Evolutionary conservation across 2,329 filamentous ascomycete genomes (phyloP).

Genomic region (Plectosphaerella cucumerina): DNA sequence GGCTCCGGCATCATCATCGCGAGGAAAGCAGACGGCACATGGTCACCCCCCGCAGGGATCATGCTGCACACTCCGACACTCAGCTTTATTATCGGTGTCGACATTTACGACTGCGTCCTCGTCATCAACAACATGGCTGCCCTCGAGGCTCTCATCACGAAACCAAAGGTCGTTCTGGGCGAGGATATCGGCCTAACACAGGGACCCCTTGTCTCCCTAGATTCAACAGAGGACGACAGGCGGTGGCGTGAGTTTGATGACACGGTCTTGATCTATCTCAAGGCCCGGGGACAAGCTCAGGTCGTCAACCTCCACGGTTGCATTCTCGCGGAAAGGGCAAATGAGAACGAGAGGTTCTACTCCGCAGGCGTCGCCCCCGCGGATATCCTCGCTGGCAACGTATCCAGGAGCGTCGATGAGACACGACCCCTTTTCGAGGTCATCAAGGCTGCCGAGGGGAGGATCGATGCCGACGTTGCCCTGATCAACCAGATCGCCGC

Average conservation of each 20-base stretch:
- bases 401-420: constrained; percentile 50
- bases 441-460: constrained; percentile 82
- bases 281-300: constrained; percentile 52
- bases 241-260: constrained; percentile 49
- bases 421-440: constrained; percentile 68
- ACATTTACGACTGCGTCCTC: constrained; percentile 93
- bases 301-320: constrained; percentile 52
- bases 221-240: constrained; percentile 45
- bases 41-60: constrained; percentile 89
- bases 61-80: constrained; percentile 85
- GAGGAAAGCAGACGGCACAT: constrained; percentile 78
- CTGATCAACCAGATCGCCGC: constrained; percentile 61
- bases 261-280: constrained; percentile 55
- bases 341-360: constrained; percentile 60
- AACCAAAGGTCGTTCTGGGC: constrained; percentile 73
- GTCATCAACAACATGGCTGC: constrained; percentile 86
- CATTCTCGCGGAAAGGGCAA: constrained; percentile 50
- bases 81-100: constrained; percentile 85
- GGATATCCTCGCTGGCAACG: constrained; percentile 54
- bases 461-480: constrained; percentile 66
- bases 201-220: constrained; percentile 64
- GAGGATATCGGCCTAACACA: constrained; percentile 73
- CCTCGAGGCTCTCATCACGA: constrained; percentile 72
- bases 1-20: constrained; percentile 85
- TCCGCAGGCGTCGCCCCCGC: constrained; percentile 44